Evolutionary conservation across 805 yeast species (phyloP), one percentile per base, ranked within the genome.

Genomic region (Lachancea mirantina): DNA sequence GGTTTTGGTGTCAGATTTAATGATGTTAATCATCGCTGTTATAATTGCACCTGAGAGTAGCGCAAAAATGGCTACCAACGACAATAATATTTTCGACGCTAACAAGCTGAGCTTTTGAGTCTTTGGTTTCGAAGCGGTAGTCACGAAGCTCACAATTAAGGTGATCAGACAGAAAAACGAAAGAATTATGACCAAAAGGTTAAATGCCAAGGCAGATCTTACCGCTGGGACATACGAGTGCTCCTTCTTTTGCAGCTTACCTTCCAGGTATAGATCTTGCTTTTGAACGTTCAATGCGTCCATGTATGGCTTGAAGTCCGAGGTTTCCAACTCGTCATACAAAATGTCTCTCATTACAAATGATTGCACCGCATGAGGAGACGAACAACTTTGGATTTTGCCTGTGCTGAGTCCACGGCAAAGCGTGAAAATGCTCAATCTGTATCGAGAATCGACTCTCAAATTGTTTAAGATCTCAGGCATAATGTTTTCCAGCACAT

Each of bases 171-270:
- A 34, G 40, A 48, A 33, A 32, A 52, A 47, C 3, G 54, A 28
- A 15, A 41, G 28, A 10, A 56, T 38, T 27, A 56, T 47, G 8
- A 52, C 38, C 15, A 56, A 15, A 16, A 55, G 28, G 19, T 46
- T 43, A 40, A 50, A 42, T 3, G 61, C 57, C 34, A 57, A 40
- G 15, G 49, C 43, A 4, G 60, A 57, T 19, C 37, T 45, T 13
- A 56, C 45, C 7, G 57, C 55, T 15, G 62, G 61, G 15, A 50
- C 57, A 31, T 57, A 57, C 34, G 48, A 45, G 23, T 47, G 47
- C 41, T 56, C 45, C 35, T 45, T 54, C 13, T 44, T 25, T 42
- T 45, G 43, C 34, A 57, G 40, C 17, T 47, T 39, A 45, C 61
- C 62, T 8, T 43, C 47, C 25, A 57, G 38, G 16, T 52, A 44